These are phyloP conservation scores for Beauveria caledonica DNA, from an alignment of 2,329 filamentous ascomycete genomes.

Conservation along the genomic window DNA sequence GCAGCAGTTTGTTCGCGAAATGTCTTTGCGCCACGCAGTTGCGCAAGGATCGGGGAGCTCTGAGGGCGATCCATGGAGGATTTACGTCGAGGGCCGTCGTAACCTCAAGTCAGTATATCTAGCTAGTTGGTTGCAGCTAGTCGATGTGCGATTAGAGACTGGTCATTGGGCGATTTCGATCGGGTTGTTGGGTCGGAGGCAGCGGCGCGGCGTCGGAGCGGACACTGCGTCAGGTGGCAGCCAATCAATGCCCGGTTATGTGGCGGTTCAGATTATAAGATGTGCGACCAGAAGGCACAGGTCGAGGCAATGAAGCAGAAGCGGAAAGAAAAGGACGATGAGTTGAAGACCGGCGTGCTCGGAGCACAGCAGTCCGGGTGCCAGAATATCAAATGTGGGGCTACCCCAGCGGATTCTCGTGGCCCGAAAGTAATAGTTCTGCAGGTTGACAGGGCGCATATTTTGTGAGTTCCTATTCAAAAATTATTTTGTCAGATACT, in stretches of 20 bases:
- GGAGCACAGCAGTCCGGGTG: not conserved
- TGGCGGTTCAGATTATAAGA: not conserved
- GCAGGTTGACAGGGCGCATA: not conserved
- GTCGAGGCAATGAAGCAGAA: not conserved
- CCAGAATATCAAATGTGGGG: not conserved
- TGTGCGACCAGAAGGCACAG: not conserved
- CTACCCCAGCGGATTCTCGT: not conserved
- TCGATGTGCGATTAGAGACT: not conserved
- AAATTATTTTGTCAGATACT: too few species aligned
- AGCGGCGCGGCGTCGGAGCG: not conserved
- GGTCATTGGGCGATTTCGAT: not conserved
- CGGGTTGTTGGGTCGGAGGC: not conserved
- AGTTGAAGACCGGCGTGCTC: not conserved
- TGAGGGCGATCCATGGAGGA: conserved; percentile 46
- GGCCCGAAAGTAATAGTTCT: not conserved
- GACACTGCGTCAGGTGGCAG: not conserved
- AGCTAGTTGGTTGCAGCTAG: not conserved
- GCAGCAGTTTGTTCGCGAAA: conserved; percentile 47
- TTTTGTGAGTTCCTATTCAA: not conserved
- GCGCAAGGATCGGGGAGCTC: conserved; percentile 44
- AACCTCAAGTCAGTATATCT: not conserved
- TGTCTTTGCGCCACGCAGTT: conserved; percentile 47
- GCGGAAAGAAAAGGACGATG: not conserved
- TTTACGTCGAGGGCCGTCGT: not conserved
- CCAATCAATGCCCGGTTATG: not conserved